Percentiles rank a stretch among this genome's conserved stretches.
These are phyloP conservation scores for Periconia sp. DNA, from an alignment of 2,329 filamentous ascomycete species.

Conservation along the genomic window DNA sequence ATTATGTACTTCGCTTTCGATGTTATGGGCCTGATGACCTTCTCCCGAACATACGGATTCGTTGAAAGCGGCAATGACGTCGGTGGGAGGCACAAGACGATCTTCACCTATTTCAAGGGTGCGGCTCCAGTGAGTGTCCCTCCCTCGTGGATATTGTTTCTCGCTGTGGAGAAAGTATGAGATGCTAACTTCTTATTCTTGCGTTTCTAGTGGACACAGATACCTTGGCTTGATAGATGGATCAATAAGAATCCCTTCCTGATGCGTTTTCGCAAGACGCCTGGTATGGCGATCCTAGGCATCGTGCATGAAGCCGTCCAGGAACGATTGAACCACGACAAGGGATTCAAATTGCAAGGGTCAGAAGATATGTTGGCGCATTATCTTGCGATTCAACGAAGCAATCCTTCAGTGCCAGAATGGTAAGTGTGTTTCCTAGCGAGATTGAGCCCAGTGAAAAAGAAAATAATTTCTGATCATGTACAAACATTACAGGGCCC, in stretches of 20 bases:
- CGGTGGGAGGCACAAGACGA: not conserved
- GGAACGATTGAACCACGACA: not conserved
- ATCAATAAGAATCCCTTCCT: conserved; percentile 8
- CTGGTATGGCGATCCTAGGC: not conserved
- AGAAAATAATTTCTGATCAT: not conserved
- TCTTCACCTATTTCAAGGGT: not conserved
- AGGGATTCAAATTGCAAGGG: not conserved
- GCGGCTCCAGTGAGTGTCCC: not conserved
- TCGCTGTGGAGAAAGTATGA: not conserved
- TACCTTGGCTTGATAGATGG: not conserved
- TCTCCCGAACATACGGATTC: conserved; percentile 13
- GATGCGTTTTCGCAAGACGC: not conserved
- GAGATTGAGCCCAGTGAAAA: not conserved
- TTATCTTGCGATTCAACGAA: not conserved
- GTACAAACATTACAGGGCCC: conserved; percentile 32
- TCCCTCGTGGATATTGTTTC: not conserved
- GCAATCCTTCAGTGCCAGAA: not conserved
- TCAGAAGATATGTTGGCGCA: too few relatives aligned
- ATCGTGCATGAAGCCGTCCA: not conserved
- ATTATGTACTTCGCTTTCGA: conserved; percentile 35
- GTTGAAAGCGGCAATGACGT: conserved; percentile 4
- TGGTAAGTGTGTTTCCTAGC: not conserved
- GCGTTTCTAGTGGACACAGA: not conserved
- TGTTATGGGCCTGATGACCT: conserved; percentile 17
- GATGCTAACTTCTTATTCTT: not conserved